phyloP scores from a whole-genome alignment of 169 alveolate species.

The Eimeria falciformis region DNA sequence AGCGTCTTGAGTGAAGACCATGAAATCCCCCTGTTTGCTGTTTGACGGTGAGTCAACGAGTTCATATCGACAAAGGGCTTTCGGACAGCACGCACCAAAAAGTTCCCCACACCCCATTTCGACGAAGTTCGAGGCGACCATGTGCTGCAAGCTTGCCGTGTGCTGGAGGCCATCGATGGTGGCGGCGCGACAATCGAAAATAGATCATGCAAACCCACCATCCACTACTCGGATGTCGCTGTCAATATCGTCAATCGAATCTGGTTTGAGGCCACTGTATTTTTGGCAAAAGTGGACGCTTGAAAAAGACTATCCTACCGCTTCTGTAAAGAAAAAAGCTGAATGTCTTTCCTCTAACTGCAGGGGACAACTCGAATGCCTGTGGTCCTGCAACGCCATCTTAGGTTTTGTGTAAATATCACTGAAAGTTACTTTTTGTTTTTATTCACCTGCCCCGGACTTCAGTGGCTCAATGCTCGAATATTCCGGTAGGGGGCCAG shows the following conservation, averaged over 20 bases:
- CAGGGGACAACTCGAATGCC: background rate
- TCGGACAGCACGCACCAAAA: slow-evolving; percentile 57
- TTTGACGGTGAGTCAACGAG: background rate
- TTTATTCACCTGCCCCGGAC: background rate
- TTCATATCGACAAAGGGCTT: background rate
- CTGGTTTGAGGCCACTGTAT: background rate
- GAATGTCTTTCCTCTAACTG: background rate
- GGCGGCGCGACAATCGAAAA: background rate
- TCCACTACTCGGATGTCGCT: slow-evolving; percentile 92
- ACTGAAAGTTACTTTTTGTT: background rate
- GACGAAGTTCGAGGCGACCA: slow-evolving; percentile 89
- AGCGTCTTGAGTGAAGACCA: slow-evolving; percentile 85
- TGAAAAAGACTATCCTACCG: too few species aligned
- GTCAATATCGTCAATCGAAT: slow-evolving; percentile 91
- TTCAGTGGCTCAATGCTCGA: slow-evolving; percentile 56
- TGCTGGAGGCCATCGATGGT: slow-evolving; percentile 1
- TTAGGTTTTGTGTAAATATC: background rate
- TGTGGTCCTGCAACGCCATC: background rate
- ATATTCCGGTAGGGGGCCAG: slow-evolving; percentile 79
- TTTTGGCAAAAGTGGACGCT: too few species aligned
- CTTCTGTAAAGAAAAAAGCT: slow-evolving; percentile 60
- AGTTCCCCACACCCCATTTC: slow-evolving; percentile 78
- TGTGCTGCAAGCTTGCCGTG: slow-evolving; percentile 87
- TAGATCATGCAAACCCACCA: slow-evolving; percentile 77
- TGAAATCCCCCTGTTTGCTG: slow-evolving; percentile 84